These are phyloP conservation scores for Lenzites betulinus DNA, from an alignment of 768 basidiomycete genomes.

Conservation along the genomic window DNA sequence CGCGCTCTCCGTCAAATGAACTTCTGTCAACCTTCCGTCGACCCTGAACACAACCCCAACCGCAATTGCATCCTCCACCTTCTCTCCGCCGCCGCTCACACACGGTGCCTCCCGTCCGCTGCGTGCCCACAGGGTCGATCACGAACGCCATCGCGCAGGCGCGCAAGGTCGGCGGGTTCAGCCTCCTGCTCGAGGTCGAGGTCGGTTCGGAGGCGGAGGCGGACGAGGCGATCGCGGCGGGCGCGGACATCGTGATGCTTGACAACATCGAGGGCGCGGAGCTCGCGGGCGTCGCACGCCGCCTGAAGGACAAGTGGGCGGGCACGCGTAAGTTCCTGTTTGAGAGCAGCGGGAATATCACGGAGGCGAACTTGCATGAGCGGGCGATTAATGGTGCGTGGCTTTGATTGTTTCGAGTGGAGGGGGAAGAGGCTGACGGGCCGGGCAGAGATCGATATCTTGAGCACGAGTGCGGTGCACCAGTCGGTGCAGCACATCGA, in stretches of 20 bases:
- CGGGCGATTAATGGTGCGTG: slow-evolving; percentile 81
- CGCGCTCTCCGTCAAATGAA: no score
- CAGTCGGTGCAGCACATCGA: slow-evolving; percentile 94
- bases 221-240: slow-evolving; percentile 95
- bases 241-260: slow-evolving; percentile 94
- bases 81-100: neutral
- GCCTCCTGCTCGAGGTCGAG: slow-evolving; percentile 90
- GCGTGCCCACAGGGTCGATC: slow-evolving; percentile 68
- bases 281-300: slow-evolving; percentile 65
- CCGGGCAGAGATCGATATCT: slow-evolving; percentile 83
- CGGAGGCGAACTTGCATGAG: slow-evolving; percentile 80
- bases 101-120: neutral
- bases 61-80: no score
- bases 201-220: slow-evolving; percentile 88
- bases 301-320: slow-evolving; percentile 76
- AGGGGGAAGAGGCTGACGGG: slow-evolving; percentile 1
- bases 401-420: neutral
- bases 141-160: slow-evolving; percentile 83
- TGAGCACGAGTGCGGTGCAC: slow-evolving; percentile 89
- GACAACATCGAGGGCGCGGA: slow-evolving; percentile 87
- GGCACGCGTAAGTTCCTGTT: slow-evolving; percentile 84
- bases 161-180: slow-evolving; percentile 90
- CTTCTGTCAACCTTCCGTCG: neutral
- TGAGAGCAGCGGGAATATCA: slow-evolving; percentile 95
- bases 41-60: neutral